A percentile compares a stretch with the other conserved stretches of the same genome.
phyloP scores from a whole-genome alignment of 257 asterid species.

The Solanum corneliomulleri region DNA sequence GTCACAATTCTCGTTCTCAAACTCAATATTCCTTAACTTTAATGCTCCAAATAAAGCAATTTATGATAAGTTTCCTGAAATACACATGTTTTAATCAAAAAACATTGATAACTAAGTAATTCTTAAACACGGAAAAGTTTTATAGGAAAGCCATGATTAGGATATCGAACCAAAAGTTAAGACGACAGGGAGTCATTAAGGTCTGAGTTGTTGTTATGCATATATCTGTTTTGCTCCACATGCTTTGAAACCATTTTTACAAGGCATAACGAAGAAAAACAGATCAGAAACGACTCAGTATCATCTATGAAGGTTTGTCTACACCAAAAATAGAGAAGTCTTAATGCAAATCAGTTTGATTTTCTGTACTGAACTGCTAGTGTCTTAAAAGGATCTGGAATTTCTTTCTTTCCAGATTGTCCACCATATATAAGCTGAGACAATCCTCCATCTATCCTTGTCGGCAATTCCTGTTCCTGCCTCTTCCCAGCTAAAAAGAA shows the following conservation, averaged over 20 bases:
- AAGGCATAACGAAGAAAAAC: neutral
- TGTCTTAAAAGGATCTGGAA: neutral
- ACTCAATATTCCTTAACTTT: neutral
- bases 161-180: neutral
- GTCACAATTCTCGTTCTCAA: neutral
- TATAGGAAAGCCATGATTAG: neutral
- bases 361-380: neutral
- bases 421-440: neutral
- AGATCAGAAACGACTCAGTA: neutral
- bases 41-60: neutral
- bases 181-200: neutral
- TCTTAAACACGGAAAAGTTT: neutral
- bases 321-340: neutral
- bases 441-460: neutral
- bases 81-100: neutral
- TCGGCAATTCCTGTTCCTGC: neutral
- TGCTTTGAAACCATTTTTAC: neutral
- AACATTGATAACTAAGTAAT: neutral
- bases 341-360: neutral
- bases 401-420: neutral
- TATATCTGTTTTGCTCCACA: neutral
- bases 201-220: neutral
- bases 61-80: neutral
- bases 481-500: neutral
- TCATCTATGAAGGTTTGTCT: neutral